These are phyloP conservation scores for Debaryomyces udenii DNA, from an alignment of 1,139 yeast genomes.

Conservation along the genomic window DNA sequence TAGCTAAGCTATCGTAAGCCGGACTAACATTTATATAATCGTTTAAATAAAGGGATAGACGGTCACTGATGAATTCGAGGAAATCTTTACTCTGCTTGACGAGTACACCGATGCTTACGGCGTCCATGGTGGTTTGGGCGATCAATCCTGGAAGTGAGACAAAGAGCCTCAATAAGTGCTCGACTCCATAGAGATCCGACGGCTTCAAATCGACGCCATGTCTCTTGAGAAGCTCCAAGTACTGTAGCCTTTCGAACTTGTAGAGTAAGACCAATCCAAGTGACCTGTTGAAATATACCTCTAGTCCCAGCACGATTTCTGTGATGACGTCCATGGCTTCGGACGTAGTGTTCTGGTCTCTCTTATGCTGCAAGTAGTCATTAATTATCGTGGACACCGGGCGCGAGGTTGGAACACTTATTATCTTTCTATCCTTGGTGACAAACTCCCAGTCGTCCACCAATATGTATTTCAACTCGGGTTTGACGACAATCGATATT, in stretches of 20 bases:
- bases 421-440: constrained; percentile 75
- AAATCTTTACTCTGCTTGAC: constrained; percentile 49
- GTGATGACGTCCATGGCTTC: constrained; percentile 55
- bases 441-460: constrained; percentile 94
- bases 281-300: constrained; percentile 75
- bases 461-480: constrained; percentile 64
- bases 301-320: constrained; percentile 72
- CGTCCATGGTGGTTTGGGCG: constrained; percentile 80
- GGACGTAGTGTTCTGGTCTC: constrained; percentile 15
- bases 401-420: constrained; percentile 59
- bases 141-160: constrained; percentile 81
- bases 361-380: constrained; percentile 45
- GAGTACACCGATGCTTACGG: constrained; percentile 61
- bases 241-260: constrained; percentile 84
- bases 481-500: constrained; percentile 60
- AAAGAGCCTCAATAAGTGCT: constrained; percentile 73
- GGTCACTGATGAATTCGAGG: constrained; percentile 54
- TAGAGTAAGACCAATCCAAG: constrained; percentile 76
- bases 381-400: constrained; percentile 56
- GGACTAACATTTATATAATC: constrained; percentile 63
- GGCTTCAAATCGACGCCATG: constrained; percentile 34
- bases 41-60: constrained; percentile 48
- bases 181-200: constrained; percentile 65
- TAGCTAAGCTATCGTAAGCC: constrained; percentile 55
- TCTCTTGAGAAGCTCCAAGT: constrained; percentile 51